Base-by-base conservation (phyloP, 2,329 filamentous ascomycete genomes). In the Capronia epimyces region DNA sequence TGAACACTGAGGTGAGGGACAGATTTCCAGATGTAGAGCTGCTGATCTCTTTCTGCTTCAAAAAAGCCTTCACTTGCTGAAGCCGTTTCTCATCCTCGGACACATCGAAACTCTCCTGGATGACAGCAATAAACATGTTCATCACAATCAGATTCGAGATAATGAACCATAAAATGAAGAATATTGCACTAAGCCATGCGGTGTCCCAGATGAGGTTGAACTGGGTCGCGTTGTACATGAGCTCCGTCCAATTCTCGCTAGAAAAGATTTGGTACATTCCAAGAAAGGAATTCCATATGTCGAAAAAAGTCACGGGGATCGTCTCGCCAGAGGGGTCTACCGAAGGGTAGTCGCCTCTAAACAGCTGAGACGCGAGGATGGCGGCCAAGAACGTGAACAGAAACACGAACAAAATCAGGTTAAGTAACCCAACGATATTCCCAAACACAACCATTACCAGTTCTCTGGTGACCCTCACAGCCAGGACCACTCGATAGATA, bases 71-170 rank as follows among this genome's bases (percentile, higher is more conserved):
- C 54, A 98, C 90, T 70, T 98, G 94, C 66, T 97, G 89, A 55
- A 97, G 72, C 16, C 94, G 89, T 71, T 98, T 98, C 67, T 97
- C 90, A 65, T 98, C 94, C 67, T 98, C 93, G 2, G 90, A 95
- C 21, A 98, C 89, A 70, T 98, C 93, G 66, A 98, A 98, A 64
- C 95, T 98, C 66, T 98, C 93, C 68, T 98, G 93, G 59, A 98
- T 98, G 71, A 98, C 93, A 76, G 93, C 93, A 87, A 98, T 97
- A 75, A 98, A 98, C 93, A 98, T 98, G 66, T 97, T 98, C 73
- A 98, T 73, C 55, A 97, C 80, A 71, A 98, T 95, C 66, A 97
- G 91, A 68, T 94, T 96, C 4, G 89, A 80, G 37, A 98, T 78
- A 50, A 95, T 93, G 69, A 95, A 97, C 93, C 93, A 98, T 60